Percentiles rank a stretch among this genome's conserved stretches.
Evolutionary conservation across 805 yeast genomes (phyloP).

Genomic region (Starmerella kuoi): DNA sequence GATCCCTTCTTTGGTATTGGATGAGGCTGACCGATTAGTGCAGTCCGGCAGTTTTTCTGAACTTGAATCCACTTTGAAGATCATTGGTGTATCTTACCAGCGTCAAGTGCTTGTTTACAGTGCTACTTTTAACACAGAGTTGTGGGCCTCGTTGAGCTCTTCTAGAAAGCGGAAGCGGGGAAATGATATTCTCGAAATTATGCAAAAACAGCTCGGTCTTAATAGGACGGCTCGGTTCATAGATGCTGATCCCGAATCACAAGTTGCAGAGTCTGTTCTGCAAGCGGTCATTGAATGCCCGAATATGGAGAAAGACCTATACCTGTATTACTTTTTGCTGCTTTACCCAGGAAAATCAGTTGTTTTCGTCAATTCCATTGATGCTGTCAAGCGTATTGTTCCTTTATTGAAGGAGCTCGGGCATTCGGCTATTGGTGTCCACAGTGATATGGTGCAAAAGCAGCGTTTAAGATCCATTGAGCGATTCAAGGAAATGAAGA

Average conservation of each 20-base stretch:
- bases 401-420: conserved; percentile 61
- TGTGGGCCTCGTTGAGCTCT: conserved; percentile 59
- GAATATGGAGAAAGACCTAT: conserved; percentile 77
- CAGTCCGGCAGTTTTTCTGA: conserved; percentile 97
- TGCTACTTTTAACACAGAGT: conserved; percentile 65
- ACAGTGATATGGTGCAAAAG: conserved; percentile 90
- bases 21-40: conserved; percentile 89
- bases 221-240: conserved; percentile 54
- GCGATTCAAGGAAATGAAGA: conserved; percentile 43
- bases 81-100: conserved; percentile 41
- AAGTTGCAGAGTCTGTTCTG: conserved; percentile 58
- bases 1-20: conserved; percentile 52
- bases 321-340: conserved; percentile 71
- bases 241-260: conserved; percentile 78
- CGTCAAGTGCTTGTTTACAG: conserved; percentile 88
- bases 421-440: conserved; percentile 60
- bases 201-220: conserved; percentile 61
- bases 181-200: conserved; percentile 51
- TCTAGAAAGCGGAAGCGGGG: conserved; percentile 26
- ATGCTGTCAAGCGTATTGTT: conserved; percentile 75
- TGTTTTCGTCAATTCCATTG: conserved; percentile 91
- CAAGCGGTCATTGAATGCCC: conserved; percentile 91
- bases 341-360: conserved; percentile 82
- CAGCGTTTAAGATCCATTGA: conserved; percentile 81
- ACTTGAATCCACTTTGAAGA: conserved; percentile 63